phyloP scores from a whole-genome alignment of 331 rosid species.

The Saraca asoca region DNA sequence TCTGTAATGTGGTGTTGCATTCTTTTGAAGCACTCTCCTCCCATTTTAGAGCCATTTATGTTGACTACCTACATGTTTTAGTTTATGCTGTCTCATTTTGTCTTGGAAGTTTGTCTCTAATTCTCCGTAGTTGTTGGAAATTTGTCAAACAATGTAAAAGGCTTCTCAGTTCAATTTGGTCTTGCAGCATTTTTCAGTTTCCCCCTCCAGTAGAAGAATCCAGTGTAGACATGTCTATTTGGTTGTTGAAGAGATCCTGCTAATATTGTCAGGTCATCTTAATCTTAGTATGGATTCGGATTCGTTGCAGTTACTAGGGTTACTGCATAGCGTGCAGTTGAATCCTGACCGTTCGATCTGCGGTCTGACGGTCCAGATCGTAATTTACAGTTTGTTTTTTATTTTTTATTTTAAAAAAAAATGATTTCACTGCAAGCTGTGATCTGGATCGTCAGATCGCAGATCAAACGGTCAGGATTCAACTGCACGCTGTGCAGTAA shows the following conservation, averaged over 20 bases:
- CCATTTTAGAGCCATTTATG: constrained; percentile 26
- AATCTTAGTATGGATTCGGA: too few relatives aligned
- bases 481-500: too few relatives aligned
- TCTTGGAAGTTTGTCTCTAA: constrained; percentile 30
- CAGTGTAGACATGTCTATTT: constrained; percentile 30
- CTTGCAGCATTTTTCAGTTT: constrained; percentile 3
- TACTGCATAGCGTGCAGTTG: too few relatives aligned
- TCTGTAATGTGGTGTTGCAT: constrained; percentile 34
- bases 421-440: too few relatives aligned
- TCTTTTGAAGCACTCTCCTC: constrained; percentile 21
- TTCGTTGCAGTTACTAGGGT: too few relatives aligned
- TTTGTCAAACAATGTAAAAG: constrained; percentile 16
- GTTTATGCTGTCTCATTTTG: constrained; percentile 5
- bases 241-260: constrained; percentile 13
- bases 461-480: too few relatives aligned
- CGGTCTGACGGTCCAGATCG: too few relatives aligned
- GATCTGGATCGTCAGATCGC: too few relatives aligned
- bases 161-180: constrained; percentile 27
- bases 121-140: constrained; percentile 26
- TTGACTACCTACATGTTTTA: constrained; percentile 11
- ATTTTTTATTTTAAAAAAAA: too few relatives aligned
- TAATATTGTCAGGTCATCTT: constrained; percentile 13
- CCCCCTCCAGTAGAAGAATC: constrained; percentile 14
- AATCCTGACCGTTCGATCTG: too few relatives aligned
- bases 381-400: too few relatives aligned